Base-by-base conservation (phyloP, 208 protist genomes). In the Willaertia magna region DNA sequence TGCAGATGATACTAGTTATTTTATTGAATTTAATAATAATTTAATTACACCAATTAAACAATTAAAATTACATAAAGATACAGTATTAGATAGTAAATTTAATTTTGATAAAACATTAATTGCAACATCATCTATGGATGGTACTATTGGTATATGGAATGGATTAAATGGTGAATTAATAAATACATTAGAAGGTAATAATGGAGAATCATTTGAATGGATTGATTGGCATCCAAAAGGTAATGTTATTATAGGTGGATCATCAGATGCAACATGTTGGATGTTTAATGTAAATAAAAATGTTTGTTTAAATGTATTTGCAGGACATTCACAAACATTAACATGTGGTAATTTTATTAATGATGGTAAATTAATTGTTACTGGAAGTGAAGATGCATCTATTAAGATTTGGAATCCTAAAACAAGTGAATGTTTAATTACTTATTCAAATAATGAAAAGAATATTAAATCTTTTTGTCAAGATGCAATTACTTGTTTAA, bases 221-320 rank as follows among this genome's bases (percentile, higher is more conserved):
- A 40, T 93, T 11, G 44, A 84, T 59, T 98, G 96, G 96, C 96
- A 98, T 88, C 94, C 94, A 16, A 94, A 93, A 49, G 96, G 95
- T 67, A 91, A 94, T 55, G 83, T 97, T 11, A 84, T 98, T 20
- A 88, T 96, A 43, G 95, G 92, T 42, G 95, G 95, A 39, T 93
- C 92, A 34, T 90, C 93, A 52, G 96, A 98, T 86, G 92, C 92
- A 67, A 95, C 96, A 86, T 89, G 91, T 18, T 97, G 93, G 55
- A 96, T 98, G 95, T 98, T 95, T 95, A 97, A 95, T 83, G 90
- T 93, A 3, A 49, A 87, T 1, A 94, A 94, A 81, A 95, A 94
- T 18, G 90, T 92, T 16, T 88, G 94, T n/a, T 89, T 96, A 75
- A 93, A 95, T 88, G 94, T 95, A 85, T 98, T 97, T 88, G 90